These are phyloP conservation scores for Ceratobasidium theobromae DNA, from an alignment of 1,284 basidiomycete genomes.

Conservation along the genomic window DNA sequence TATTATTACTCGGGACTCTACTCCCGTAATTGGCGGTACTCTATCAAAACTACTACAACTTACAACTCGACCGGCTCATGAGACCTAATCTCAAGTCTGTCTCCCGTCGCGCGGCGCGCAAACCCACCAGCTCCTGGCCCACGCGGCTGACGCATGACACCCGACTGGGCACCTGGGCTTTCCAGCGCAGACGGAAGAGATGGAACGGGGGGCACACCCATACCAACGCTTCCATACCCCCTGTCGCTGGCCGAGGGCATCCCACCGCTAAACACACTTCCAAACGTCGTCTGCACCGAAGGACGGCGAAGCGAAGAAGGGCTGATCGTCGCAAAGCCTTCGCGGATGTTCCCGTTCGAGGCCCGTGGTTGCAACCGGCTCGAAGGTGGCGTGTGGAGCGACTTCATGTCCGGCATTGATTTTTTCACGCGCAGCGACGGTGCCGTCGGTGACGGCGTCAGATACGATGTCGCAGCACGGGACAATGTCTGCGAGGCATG, in stretches of 20 bases:
- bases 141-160: slow-evolving; percentile 76
- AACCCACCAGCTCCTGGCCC: slow-evolving; percentile 75
- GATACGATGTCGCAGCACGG: slow-evolving; percentile 71
- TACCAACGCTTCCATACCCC: slow-evolving; percentile 31
- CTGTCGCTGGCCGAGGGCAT: slow-evolving; percentile 44
- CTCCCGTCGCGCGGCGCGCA: slow-evolving; percentile 61
- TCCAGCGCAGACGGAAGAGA: slow-evolving; percentile 63
- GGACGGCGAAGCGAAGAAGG: slow-evolving; percentile 65
- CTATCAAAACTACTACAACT: slow-evolving; percentile 37
- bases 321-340: slow-evolving; percentile 86
- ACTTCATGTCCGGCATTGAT: slow-evolving; percentile 90
- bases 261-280: slow-evolving; percentile 61
- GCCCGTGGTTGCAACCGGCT: slow-evolving; percentile 73
- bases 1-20: neutral
- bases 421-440: slow-evolving; percentile 77
- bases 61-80: slow-evolving; percentile 83
- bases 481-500: slow-evolving; percentile 57
- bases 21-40: neutral
- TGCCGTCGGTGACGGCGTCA: slow-evolving; percentile 54
- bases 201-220: slow-evolving; percentile 71
- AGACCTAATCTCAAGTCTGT: slow-evolving; percentile 71
- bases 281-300: slow-evolving; percentile 62
- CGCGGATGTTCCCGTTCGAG: slow-evolving; percentile 88
- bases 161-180: slow-evolving; percentile 51
- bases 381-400: slow-evolving; percentile 67